Conservation (phyloP, 140 eudicot species). For the Ambrosia hybrid region DNA sequence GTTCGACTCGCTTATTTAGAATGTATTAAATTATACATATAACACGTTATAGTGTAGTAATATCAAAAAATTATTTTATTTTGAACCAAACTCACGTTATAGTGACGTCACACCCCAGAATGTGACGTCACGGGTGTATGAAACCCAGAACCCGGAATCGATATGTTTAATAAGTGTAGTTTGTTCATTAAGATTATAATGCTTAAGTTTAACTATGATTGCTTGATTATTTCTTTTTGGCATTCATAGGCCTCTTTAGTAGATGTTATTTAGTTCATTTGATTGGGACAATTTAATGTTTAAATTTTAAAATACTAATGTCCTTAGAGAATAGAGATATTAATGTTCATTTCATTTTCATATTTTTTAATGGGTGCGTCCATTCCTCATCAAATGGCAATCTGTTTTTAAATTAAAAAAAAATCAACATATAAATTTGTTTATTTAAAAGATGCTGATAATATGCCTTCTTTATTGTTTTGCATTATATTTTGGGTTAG, state of each 20-base stretch:
- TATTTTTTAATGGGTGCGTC: slow-evolving; percentile 1
- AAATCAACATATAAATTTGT: not conserved
- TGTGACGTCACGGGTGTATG: no score
- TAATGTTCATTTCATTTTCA: slow-evolving; percentile 10
- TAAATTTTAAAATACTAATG: slow-evolving; percentile 1
- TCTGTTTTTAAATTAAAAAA: not conserved
- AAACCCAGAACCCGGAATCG: no score
- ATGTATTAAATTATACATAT: no score
- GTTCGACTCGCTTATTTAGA: not conserved
- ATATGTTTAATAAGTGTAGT: no score
- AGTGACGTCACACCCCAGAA: no score
- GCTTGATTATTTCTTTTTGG: no score
- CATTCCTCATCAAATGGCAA: slow-evolving; percentile 9
- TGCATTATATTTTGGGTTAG: slow-evolving; percentile 1
- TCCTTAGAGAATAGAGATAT: not conserved
- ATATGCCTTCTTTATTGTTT: slow-evolving; percentile 12
- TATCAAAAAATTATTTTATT: no score
- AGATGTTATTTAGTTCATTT: not conserved
- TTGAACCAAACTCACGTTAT: no score
- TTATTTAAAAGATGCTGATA: not conserved
- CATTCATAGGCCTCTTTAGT: no score
- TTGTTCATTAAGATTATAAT: no score
- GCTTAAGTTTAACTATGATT: no score
- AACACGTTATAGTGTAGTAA: no score
- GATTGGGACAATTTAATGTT: slow-evolving; percentile 14